Conservation (phyloP, 345 rosid genomes). For the Syzygium aqueum region DNA sequence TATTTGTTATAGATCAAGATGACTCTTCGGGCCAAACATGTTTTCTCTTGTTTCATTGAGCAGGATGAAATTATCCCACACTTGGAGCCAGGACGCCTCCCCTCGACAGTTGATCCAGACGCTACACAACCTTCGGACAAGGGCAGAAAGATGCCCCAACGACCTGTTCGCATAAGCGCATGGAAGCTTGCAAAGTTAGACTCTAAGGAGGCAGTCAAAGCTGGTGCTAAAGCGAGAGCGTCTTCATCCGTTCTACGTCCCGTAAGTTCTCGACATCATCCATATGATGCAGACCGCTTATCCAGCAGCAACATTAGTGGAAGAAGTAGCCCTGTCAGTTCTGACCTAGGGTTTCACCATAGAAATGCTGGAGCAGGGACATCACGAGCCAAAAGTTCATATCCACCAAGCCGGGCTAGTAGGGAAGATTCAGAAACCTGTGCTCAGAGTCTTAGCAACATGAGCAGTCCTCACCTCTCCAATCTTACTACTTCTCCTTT, state of each 20-base stretch:
- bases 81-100: constrained; percentile 68
- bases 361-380: constrained; percentile 25
- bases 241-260: constrained; percentile 88
- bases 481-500: constrained; percentile 28
- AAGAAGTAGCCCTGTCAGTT: constrained; percentile 66
- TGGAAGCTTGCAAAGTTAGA: constrained; percentile 91
- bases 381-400: constrained; percentile 26
- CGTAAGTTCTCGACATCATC: constrained; percentile 38
- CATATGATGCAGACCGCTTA: constrained; percentile 39
- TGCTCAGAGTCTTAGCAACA: constrained; percentile 41
- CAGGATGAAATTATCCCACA: constrained; percentile 93
- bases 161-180: constrained; percentile 79
- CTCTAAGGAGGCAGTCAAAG: constrained; percentile 66
- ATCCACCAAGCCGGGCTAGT: constrained; percentile 53
- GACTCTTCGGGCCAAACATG: background rate
- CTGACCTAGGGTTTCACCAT: constrained; percentile 32
- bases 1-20: background rate
- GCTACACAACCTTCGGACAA: constrained; percentile 26
- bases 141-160: constrained; percentile 55
- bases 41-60: background rate
- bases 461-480: constrained; percentile 49
- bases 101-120: constrained; percentile 82
- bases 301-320: constrained; percentile 64
- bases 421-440: constrained; percentile 50
- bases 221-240: constrained; percentile 87